Conservation (phyloP, 2,329 filamentous ascomycete species). For the Zelopaecilomyces penicillatus region DNA sequence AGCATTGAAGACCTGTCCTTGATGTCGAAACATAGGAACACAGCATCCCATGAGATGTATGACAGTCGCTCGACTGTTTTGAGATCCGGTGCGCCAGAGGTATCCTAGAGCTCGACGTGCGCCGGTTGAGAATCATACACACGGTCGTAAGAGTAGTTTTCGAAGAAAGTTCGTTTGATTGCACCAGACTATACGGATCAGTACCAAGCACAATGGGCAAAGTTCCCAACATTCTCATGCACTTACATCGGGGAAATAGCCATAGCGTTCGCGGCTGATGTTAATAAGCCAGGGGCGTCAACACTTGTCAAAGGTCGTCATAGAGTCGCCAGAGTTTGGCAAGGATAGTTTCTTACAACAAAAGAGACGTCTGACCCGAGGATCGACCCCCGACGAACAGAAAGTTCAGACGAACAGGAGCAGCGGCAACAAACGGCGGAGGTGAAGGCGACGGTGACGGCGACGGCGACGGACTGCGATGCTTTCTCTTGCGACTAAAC, state of each 20-base stretch:
- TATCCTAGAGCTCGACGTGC: constrained; percentile 31
- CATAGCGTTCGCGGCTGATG: constrained; percentile 28
- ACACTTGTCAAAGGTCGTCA: neutral
- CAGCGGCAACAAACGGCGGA: constrained; percentile 1
- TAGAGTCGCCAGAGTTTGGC: too few relatives aligned
- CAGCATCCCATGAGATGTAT: constrained; percentile 28
- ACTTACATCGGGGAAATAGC: constrained; percentile 29
- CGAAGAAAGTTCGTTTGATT: constrained; percentile 25
- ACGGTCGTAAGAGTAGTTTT: constrained; percentile 24
- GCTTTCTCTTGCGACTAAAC: constrained; percentile 20
- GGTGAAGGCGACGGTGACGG: constrained; percentile 3
- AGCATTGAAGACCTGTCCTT: constrained; percentile 25
- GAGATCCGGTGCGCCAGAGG: constrained; percentile 30
- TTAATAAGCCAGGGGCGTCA: neutral
- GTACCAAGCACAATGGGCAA: neutral
- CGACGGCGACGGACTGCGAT: constrained; percentile 10
- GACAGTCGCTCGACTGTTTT: constrained; percentile 24
- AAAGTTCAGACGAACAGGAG: constrained; percentile 24
- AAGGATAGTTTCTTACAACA: constrained; percentile 22
- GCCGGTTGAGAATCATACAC: constrained; percentile 17
- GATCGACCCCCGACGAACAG: constrained; percentile 26
- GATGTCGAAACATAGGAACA: constrained; percentile 33
- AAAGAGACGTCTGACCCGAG: constrained; percentile 28
- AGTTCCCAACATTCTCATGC: neutral
- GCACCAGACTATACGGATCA: constrained; percentile 18